phyloP scores from a whole-genome alignment of 441 rosid species.

The Breynia disticha region DNA sequence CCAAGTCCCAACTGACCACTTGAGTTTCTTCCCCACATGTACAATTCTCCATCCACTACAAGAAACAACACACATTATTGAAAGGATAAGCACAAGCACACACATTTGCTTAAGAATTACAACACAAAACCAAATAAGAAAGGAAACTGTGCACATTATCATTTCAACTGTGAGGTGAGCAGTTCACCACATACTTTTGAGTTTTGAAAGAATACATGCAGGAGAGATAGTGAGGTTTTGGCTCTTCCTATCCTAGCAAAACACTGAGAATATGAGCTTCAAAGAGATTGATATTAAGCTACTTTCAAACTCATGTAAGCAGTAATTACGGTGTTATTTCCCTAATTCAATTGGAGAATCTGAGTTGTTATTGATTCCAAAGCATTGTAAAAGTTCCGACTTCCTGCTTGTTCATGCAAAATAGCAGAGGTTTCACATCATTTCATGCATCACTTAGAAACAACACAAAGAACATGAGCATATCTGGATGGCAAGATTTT shows the following conservation, averaged over 20 bases:
- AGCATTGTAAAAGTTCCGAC: not conserved
- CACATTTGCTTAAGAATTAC: too few species aligned
- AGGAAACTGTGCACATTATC: not conserved
- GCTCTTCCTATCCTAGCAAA: too few species aligned
- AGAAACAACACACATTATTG: slow-evolving; percentile 3
- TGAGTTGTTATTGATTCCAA: not conserved
- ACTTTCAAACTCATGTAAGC: not conserved
- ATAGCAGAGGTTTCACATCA: not conserved
- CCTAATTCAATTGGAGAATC: too few species aligned
- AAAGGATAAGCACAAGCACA: not conserved
- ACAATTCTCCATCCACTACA: slow-evolving; percentile 80
- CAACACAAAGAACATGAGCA: not conserved
- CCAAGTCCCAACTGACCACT: slow-evolving; percentile 96
- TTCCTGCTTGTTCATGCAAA: not conserved
- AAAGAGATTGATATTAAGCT: not conserved
- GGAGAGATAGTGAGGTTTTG: too few species aligned
- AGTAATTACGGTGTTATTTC: too few species aligned
- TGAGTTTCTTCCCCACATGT: slow-evolving; percentile 90
- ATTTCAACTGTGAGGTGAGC: too few species aligned
- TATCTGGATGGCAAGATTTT: not conserved
- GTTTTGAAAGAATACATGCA: too few species aligned
- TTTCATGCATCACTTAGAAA: slow-evolving; percentile 2
- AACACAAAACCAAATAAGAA: not conserved
- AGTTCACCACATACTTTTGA: too few species aligned
- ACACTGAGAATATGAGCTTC: not conserved